These are phyloP conservation scores for Kernera saxatilis DNA, from an alignment of 345 rosid species.

Conservation along the genomic window DNA sequence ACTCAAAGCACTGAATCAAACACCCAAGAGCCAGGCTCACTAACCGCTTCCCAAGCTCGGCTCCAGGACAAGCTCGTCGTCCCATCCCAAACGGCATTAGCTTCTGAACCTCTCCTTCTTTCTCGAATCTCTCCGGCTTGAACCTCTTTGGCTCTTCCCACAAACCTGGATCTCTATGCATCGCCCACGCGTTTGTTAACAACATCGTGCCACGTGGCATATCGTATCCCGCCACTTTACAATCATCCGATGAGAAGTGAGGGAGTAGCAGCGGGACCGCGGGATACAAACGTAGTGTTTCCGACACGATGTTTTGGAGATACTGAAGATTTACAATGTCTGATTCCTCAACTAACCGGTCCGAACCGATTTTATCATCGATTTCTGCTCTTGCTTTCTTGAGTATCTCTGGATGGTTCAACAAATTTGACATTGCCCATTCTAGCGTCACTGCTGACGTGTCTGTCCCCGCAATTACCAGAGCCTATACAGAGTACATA, in stretches of 20 bases:
- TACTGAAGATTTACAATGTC: conserved; percentile 34
- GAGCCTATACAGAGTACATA: conserved; percentile 8
- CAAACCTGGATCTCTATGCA: conserved; percentile 38
- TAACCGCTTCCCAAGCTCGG: conserved; percentile 33
- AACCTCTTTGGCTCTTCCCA: conserved; percentile 45
- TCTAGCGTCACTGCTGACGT: conserved; percentile 39
- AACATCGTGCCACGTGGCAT: conserved; percentile 41
- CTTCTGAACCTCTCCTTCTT: conserved; percentile 21
- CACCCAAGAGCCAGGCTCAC: conserved; percentile 34
- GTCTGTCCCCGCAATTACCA: conserved; percentile 45
- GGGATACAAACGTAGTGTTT: conserved; percentile 42
- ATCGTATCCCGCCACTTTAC: conserved; percentile 37
- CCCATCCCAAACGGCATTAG: conserved; percentile 46
- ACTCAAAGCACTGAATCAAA: conserved; percentile 50
- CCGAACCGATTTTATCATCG: conserved; percentile 25
- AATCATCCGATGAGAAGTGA: conserved; percentile 35
- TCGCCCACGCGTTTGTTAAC: conserved; percentile 48
- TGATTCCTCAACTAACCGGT: conserved; percentile 31
- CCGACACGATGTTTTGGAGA: conserved; percentile 37
- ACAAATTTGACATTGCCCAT: conserved; percentile 44
- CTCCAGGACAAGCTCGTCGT: conserved; percentile 52
- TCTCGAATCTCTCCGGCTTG: conserved; percentile 47
- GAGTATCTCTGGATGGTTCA: conserved; percentile 37
- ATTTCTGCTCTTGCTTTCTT: conserved; percentile 37
- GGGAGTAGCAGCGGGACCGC: conserved; percentile 36